Evolutionary conservation across 2,329 filamentous ascomycete species (phyloP).

Genomic region (Monosporascus ibericus): DNA sequence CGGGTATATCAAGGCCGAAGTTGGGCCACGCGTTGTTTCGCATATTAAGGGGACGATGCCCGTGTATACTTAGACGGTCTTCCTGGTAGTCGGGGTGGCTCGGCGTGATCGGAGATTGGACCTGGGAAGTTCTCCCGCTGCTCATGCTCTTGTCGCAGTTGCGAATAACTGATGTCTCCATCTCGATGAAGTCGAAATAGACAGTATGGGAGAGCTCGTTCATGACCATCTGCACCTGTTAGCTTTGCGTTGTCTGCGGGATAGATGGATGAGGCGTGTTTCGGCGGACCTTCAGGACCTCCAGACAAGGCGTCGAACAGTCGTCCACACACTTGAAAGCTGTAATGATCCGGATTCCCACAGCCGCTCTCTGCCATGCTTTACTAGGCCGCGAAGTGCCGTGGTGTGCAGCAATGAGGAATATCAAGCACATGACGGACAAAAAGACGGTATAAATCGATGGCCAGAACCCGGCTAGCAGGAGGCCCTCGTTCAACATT

Average conservation of each 20-base stretch:
- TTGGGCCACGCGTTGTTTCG: not conserved
- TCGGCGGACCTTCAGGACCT: constrained; percentile 2
- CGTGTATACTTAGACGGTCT: not conserved
- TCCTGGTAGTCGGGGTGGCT: not conserved
- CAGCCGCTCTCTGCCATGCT: constrained; percentile 3
- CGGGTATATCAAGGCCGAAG: not conserved
- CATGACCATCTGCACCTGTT: constrained; percentile 2
- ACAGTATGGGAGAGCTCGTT: constrained; percentile 4
- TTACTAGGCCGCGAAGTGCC: constrained; percentile 2
- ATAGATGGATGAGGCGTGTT: not conserved
- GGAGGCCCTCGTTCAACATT: not conserved
- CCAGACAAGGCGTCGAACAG: constrained; percentile 1
- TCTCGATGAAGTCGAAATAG: constrained; percentile 3
- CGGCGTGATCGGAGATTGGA: not conserved
- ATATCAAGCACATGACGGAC: constrained; percentile 4
- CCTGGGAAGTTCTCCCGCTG: not conserved
- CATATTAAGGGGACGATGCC: not conserved
- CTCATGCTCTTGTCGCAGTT: not conserved
- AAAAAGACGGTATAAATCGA: constrained; percentile 5
- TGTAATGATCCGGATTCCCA: constrained; percentile 3
- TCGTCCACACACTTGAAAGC: constrained; percentile 1
- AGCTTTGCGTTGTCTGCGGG: not conserved
- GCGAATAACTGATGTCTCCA: constrained; percentile 1
- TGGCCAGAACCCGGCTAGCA: constrained; percentile 1
- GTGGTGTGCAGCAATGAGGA: constrained; percentile 4